Conservation (phyloP, 805 yeast genomes). For the Candida silvicultrix region DNA sequence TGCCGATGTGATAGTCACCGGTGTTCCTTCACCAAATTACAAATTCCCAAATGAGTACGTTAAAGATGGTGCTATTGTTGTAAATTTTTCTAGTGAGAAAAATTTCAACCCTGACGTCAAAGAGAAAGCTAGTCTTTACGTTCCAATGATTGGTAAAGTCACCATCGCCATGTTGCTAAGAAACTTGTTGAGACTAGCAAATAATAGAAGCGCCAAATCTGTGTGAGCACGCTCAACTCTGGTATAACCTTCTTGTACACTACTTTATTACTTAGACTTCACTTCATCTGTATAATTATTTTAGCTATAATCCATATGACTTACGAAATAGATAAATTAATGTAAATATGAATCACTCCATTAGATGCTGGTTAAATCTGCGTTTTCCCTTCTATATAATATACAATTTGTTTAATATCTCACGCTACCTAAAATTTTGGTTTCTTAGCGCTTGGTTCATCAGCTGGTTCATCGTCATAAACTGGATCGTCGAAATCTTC, state of each 20-base stretch:
- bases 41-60: conserved; percentile 81
- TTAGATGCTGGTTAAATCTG: not conserved
- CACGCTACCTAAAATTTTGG: conserved; percentile 12
- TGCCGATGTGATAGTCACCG: conserved; percentile 93
- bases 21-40: conserved; percentile 81
- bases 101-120: conserved; percentile 83
- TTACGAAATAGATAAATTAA: not conserved
- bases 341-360: not conserved
- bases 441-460: conserved; percentile 30
- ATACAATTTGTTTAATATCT: conserved; percentile 1
- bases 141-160: conserved; percentile 94
- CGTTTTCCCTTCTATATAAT: not conserved
- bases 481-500: conserved; percentile 49
- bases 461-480: conserved; percentile 34
- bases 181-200: conserved; percentile 75
- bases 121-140: conserved; percentile 82
- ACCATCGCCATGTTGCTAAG: conserved; percentile 92
- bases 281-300: not conserved
- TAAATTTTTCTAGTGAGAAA: conserved; percentile 85
- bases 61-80: conserved; percentile 82
- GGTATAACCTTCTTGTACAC: not conserved
- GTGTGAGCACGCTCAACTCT: no score
- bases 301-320: not conserved
- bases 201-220: conserved; percentile 38
- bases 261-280: not conserved